phyloP scores from a whole-genome alignment of 176 grass and related monocot genomes.

The Rhynchospora tenuis region DNA sequence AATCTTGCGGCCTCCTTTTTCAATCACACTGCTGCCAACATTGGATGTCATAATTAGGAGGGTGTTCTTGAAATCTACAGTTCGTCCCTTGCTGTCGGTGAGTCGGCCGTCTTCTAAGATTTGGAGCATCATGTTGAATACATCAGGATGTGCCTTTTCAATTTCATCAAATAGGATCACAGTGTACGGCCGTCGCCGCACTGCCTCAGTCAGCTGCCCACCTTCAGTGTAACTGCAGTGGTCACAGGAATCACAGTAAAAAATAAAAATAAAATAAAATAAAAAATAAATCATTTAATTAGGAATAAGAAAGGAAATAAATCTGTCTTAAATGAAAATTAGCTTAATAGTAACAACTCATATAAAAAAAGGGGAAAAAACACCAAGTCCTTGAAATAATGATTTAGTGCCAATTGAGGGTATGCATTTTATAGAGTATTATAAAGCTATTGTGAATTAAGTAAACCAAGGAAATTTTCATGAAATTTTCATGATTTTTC shows the following conservation, averaged over 20 bases:
- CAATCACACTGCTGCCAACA: constrained; percentile 88
- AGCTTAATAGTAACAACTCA: neutral
- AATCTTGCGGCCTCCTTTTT: constrained; percentile 77
- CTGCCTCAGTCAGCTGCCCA: constrained; percentile 89
- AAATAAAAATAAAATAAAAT: too few relatives aligned
- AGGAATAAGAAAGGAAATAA: neutral
- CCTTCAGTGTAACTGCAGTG: constrained; percentile 62
- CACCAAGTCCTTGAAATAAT: too few relatives aligned
- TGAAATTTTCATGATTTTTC: neutral
- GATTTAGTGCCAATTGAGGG: neutral
- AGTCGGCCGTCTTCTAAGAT: constrained; percentile 85
- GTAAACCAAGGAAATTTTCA: neutral
- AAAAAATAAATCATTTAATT: constrained; percentile 1
- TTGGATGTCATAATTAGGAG: constrained; percentile 94
- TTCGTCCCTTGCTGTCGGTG: constrained; percentile 91
- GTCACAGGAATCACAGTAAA: neutral
- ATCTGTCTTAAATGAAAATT: neutral
- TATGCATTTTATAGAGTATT: neutral
- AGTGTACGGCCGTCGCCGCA: constrained; percentile 68
- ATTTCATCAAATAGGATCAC: constrained; percentile 89
- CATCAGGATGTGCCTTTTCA: constrained; percentile 84
- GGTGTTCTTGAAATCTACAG: constrained; percentile 92
- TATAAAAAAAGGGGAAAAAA: too few relatives aligned
- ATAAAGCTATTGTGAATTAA: neutral
- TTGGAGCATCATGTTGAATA: constrained; percentile 99